Conservation (phyloP, 768 basidiomycete genomes). For the Termitomyces sp. region DNA sequence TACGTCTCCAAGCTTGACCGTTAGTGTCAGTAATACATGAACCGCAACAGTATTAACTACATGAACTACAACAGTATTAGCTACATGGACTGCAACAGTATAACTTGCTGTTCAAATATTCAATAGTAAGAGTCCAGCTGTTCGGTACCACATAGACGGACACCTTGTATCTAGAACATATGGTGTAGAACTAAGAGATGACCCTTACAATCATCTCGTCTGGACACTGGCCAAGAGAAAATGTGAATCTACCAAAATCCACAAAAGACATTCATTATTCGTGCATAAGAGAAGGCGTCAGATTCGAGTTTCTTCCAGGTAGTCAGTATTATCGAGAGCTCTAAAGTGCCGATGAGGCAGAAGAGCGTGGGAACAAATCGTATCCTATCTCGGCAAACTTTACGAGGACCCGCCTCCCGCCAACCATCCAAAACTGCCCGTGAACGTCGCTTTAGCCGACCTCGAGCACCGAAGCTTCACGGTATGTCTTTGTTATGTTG, state of each 20-base stretch:
- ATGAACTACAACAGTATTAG: no score
- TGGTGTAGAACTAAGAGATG: no score
- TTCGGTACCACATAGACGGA: no score
- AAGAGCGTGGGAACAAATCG: slow-evolving; percentile 30
- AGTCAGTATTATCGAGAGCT: neutral
- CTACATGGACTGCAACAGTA: no score
- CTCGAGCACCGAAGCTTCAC: slow-evolving; percentile 35
- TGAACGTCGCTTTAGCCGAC: slow-evolving; percentile 43
- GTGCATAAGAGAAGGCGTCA: neutral
- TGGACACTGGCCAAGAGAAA: no score
- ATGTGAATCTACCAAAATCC: neutral
- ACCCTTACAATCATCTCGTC: neutral
- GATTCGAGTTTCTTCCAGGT: neutral
- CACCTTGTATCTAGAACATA: no score
- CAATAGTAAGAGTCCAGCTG: no score
- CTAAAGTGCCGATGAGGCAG: no score
- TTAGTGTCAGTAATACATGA: no score
- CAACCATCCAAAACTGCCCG: slow-evolving; percentile 32
- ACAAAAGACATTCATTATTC: no score
- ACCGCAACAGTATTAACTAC: no score
- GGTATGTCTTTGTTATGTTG: slow-evolving; percentile 30
- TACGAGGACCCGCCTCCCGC: slow-evolving; percentile 27
- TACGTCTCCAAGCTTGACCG: neutral
- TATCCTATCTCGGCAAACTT: slow-evolving; percentile 25
- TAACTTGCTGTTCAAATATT: neutral